Conservation (phyloP, 1,139 yeast genomes). For the Wickerhamomyces sp. region DNA sequence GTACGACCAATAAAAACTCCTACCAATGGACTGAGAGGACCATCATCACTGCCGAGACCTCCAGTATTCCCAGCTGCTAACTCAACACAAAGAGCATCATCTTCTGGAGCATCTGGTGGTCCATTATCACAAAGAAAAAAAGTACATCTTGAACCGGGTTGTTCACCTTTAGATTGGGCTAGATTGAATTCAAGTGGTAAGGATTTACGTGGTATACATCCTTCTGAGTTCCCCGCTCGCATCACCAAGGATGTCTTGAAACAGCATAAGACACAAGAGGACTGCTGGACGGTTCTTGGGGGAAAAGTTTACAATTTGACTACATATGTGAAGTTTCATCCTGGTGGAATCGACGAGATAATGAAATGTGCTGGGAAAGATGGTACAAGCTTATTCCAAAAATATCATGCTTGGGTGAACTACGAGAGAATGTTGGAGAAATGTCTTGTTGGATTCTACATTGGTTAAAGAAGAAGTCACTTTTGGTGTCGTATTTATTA, state of each 20-base stretch:
- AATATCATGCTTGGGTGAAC: conserved; percentile 87
- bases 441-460: conserved; percentile 65
- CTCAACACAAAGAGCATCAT: conserved; percentile 32
- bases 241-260: conserved; percentile 57
- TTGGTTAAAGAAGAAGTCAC: too few relatives aligned
- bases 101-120: conserved; percentile 5
- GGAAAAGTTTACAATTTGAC: conserved; percentile 85
- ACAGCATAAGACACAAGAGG: conserved; percentile 51
- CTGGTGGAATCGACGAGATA: conserved; percentile 83
- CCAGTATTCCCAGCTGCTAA: conserved; percentile 7
- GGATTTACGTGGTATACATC: conserved; percentile 35
- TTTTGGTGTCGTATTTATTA: too few relatives aligned
- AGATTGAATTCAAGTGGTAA: conserved; percentile 40
- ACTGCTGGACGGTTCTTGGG: conserved; percentile 82
- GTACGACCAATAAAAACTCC: not conserved
- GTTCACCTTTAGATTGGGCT: conserved; percentile 89
- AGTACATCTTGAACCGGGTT: conserved; percentile 69
- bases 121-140: conserved; percentile 34
- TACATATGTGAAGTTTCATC: conserved; percentile 79
- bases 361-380: conserved; percentile 81
- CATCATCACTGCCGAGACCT: not conserved
- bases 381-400: conserved; percentile 73
- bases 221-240: conserved; percentile 36
- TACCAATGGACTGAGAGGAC: not conserved
- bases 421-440: conserved; percentile 74